Percentiles rank a stretch among this genome's conserved stretches.
These are phyloP conservation scores for Bruguiera hainesii DNA, from an alignment of 441 rosid genomes.

Conservation along the genomic window DNA sequence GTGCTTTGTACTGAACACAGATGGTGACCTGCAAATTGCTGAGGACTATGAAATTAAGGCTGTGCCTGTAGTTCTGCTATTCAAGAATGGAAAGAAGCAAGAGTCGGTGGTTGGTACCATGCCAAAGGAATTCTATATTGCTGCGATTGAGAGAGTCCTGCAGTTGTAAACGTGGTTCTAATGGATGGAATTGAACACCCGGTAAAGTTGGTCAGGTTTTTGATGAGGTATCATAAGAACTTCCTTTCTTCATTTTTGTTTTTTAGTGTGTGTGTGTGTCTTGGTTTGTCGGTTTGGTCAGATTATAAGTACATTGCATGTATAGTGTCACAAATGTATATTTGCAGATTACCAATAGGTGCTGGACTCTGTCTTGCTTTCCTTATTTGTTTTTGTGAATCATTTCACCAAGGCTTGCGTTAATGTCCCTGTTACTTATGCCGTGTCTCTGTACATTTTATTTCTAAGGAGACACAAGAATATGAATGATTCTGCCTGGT, in stretches of 20 bases:
- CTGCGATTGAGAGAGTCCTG: slow-evolving; percentile 88
- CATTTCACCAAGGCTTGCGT: slow-evolving; percentile 2
- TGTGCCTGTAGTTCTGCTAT: slow-evolving; percentile 79
- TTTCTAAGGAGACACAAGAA: neutral
- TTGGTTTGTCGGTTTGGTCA: neutral
- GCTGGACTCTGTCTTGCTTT: neutral
- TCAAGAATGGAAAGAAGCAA: slow-evolving; percentile 75
- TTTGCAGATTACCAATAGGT: slow-evolving; percentile 8
- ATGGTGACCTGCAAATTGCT: slow-evolving; percentile 55
- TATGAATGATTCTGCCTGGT: neutral
- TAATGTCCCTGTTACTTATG: neutral
- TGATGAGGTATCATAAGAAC: neutral
- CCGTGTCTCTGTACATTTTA: neutral
- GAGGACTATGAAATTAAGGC: slow-evolving; percentile 79
- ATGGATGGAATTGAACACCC: slow-evolving; percentile 4
- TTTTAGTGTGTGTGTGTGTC: neutral
- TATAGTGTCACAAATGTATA: slow-evolving; percentile 16
- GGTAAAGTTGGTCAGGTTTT: neutral
- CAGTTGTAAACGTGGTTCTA: slow-evolving; percentile 31
- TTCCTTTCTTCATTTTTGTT: neutral
- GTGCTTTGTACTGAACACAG: slow-evolving; percentile 71
- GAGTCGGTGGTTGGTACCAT: slow-evolving; percentile 86
- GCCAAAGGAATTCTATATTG: slow-evolving; percentile 88
- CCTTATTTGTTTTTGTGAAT: neutral
- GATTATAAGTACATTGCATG: slow-evolving; percentile 18